Base-by-base conservation (phyloP, 2,329 filamentous ascomycete genomes). In the Fusarium tjaetaba region DNA sequence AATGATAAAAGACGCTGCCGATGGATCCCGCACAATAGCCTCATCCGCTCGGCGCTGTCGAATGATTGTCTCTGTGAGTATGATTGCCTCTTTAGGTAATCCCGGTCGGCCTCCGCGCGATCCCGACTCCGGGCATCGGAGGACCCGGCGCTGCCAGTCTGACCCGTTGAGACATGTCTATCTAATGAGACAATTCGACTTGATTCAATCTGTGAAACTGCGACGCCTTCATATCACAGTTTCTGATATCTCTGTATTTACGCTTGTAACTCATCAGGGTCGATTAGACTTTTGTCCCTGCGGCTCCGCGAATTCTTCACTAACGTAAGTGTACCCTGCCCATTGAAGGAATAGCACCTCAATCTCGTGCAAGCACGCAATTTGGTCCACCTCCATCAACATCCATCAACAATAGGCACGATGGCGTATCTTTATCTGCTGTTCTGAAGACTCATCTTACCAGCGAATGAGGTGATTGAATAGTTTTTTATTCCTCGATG, bases 11-110 rank as follows among this genome's bases (percentile, higher is more conserved):
- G 32, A 51, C 48, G 43, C 49, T 39, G 58, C 56, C 71, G 59
- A 77, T 68, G 68, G 57, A 72, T 77, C 53, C 67, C 70, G 72
- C 76, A 71, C 72, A 77, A 76, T 68, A 78, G 61, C 60, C 76
- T 72, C 74, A 57, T 60, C 61, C 57, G 55, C 61, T 66, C 42
- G 52, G 48, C 32, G 59, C 15, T 52, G 55, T 77, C 63, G 64
- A 62, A 70, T 69, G 75, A 75, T 75, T 68, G 56, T 48, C 49
- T 46, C 36, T 61, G 65, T 71, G 61, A 57, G 32, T 22, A 7
- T 28, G 36, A 30, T 67, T 75, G 49, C 76, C 71, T 24, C 45
- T 70, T 74, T 57, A 43, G 72, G 74, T 34, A 77, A 76, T 72
- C 62, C 72, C 68, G 68, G 56, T 72, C 72, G 74, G 70, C 58